Evolutionary conservation across 345 rosid genomes (phyloP), one percentile per base, ranked within the genome.

Genomic region (Rubroshorea leprosula): DNA sequence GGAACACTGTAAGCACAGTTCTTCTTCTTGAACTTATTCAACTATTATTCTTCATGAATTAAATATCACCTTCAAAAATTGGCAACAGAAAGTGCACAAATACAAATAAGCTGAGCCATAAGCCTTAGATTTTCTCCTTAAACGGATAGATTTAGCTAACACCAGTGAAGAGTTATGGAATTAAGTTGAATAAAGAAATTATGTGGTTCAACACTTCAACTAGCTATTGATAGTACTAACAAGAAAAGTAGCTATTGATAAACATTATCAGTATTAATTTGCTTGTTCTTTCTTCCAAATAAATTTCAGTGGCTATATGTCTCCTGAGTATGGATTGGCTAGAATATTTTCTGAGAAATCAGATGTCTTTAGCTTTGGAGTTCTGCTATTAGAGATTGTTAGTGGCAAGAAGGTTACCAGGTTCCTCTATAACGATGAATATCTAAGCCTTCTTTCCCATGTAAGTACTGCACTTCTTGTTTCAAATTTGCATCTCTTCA

Each of bases 351-450:
- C 86, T 0, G 51, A 60, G 21, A 76, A 80, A 64, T 76, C 79
- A 0, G 81, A 79, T 12, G 66, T 76, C 1, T 79, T 70, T n/a
- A 79, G 81, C 51, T 79, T 76, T 7, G 78, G 84, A 15, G 79
- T 76, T 6, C 15, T 79, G 7, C 13, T 79, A 1, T 35, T 79
- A 26, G 84, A 76, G 77, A 76, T 74, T 5, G 29, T 76, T 22
- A 74, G 66, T 18, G 85, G 82, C 24, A 72, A 41, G 60, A 80
- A 68, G 63, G 67, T 66, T 27, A 49, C 43, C 14, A 38, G 52
- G 0, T 69, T 44, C 12, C 53, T 44, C 39, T 63, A 49, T 1
- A 49, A 62, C 11, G 62, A 47, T 19, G 51, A 59, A 0, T 31
- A 65, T 16, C 57, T 61, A 49, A 56, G 69, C 63, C 73, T 80